A percentile compares a stretch with the other conserved stretches of the same genome.
Conservation (phyloP, 768 basidiomycete species). For the Lepiota venenata region DNA sequence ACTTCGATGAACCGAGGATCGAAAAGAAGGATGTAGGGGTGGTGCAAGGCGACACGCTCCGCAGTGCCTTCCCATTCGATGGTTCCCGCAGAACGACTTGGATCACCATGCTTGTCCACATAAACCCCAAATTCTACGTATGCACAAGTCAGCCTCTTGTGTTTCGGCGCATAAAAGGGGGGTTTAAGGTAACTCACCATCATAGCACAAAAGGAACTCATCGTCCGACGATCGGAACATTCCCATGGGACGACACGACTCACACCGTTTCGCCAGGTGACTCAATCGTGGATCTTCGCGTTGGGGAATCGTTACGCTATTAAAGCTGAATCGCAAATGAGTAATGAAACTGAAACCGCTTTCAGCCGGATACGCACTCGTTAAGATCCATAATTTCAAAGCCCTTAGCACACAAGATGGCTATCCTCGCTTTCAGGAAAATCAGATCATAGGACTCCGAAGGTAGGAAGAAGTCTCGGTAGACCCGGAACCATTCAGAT, state of each 20-base stretch:
- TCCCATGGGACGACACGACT: constrained; percentile 82
- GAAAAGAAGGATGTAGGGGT: constrained; percentile 87
- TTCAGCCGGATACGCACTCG: constrained; percentile 47
- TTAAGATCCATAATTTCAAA: constrained; percentile 98
- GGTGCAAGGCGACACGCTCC: constrained; percentile 87
- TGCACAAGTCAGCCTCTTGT: neutral
- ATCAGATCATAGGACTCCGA: constrained; percentile 89
- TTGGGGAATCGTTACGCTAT: constrained; percentile 86
- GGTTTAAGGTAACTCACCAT: constrained; percentile 53
- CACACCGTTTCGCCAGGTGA: constrained; percentile 79
- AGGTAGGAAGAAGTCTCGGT: constrained; percentile 91
- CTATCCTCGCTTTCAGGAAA: constrained; percentile 92
- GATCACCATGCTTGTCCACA: constrained; percentile 91
- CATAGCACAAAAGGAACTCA: constrained; percentile 92
- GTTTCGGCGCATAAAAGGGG: neutral
- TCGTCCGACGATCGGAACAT: constrained; percentile 93
- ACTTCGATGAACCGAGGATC: constrained; percentile 93
- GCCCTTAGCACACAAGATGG: constrained; percentile 88
- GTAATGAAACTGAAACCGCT: neutral
- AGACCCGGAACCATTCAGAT: constrained; percentile 94
- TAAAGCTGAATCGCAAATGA: constrained; percentile 50
- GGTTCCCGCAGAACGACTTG: constrained; percentile 65
- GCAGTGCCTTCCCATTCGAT: constrained; percentile 97
- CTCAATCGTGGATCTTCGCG: constrained; percentile 65
- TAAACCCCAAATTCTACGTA: constrained; percentile 86